Conservation (phyloP, 75 land plant species). For the Larix kaempferi region DNA sequence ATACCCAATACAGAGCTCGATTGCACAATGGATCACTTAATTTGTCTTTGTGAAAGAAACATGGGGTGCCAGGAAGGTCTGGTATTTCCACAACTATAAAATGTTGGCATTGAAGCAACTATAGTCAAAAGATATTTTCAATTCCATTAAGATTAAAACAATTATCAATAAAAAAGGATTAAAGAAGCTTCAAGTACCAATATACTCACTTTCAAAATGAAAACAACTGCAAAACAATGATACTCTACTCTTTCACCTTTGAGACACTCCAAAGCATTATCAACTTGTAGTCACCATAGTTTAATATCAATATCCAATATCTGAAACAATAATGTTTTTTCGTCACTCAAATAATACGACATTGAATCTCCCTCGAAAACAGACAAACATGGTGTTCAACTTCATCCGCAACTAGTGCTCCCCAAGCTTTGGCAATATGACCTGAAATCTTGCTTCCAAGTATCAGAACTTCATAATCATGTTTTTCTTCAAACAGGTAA, state of each 20-base stretch:
- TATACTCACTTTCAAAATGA: slow-evolving; percentile 79
- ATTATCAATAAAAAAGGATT: neutral
- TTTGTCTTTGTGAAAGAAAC: slow-evolving; percentile 1
- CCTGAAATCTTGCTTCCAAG: slow-evolving; percentile 83
- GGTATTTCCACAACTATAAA: neutral
- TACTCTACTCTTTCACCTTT: slow-evolving; percentile 81
- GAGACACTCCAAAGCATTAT: slow-evolving; percentile 79
- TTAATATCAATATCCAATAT: neutral
- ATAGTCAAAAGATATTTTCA: neutral
- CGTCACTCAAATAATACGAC: neutral
- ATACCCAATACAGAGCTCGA: neutral
- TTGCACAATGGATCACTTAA: neutral
- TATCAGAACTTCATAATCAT: slow-evolving; percentile 71
- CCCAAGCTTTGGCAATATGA: slow-evolving; percentile 89
- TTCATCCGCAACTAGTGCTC: slow-evolving; percentile 95
- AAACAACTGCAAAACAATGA: slow-evolving; percentile 91
- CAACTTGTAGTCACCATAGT: slow-evolving; percentile 45
- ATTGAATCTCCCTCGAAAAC: neutral
- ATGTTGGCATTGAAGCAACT: neutral
- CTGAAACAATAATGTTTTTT: slow-evolving; percentile 3
- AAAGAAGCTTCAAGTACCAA: slow-evolving; percentile 1
- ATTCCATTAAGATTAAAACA: neutral
- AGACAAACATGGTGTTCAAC: slow-evolving; percentile 81
- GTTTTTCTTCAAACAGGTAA: slow-evolving; percentile 74
- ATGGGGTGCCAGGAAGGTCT: neutral